Evolutionary conservation across 768 basidiomycete species (phyloP), one percentile per base, ranked within the genome.

Genomic region (Rhizopogon rudus): DNA sequence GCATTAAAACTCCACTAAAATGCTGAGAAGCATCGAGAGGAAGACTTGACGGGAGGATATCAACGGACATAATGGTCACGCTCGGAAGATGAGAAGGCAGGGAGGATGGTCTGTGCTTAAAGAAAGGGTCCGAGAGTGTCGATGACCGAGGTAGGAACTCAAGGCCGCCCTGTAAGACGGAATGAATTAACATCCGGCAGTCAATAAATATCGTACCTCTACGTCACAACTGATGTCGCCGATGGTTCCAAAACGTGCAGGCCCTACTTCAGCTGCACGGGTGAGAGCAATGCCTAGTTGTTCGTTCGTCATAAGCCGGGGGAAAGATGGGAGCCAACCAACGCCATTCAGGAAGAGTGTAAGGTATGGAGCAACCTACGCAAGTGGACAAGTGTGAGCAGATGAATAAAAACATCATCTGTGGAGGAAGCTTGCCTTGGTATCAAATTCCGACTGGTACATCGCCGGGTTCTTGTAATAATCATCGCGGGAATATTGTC

Each of bases 141-240:
- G 92, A 88, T 6, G 86, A 70, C n/a, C 74, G 77, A 7, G 83
- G 77, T 46, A 94, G 74, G 67, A 96, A 95, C 69, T 95, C 84
- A 25, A 97, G 79, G 14, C 90, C 91, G 39, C 94, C 94, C 84
- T 90, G 52, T 4, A 45, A 39, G 10, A 48, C 22, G 37, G 53
- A 25, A 29, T n/a, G 17, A 54, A 50, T 22, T 16, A 51, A 5
- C 9, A 6, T 5, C 2, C 9, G 29, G 12, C 29, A n/a, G 31
- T 29, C 40, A 9, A 48, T 9, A 31, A 42, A n/a, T 51, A 59
- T 58, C 75, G 17, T 52, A 86, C 89, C 65, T 82, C 80, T n/a
- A 92, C 76, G 65, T 97, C 94, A 64, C 93, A 96, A 58, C 84
- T 92, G 39, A 97, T 88, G 65, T 97, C 94, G 2, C 90, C 91